Conservation (phyloP, 1,284 basidiomycete genomes). For the Sphagnurus paluster region DNA sequence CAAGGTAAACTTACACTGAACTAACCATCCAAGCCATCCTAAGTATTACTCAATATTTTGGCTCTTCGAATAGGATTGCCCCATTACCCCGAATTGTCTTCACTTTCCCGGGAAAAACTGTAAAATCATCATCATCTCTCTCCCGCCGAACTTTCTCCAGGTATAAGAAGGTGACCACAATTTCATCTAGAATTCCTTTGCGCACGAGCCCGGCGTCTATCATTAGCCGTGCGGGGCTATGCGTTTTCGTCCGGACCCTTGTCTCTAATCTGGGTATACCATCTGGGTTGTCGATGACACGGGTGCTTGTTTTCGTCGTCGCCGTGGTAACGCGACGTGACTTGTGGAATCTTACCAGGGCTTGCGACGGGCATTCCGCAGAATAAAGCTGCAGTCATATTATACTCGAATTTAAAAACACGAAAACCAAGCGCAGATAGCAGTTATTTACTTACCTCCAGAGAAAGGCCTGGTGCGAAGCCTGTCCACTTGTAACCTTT, state of each 20-base stretch:
- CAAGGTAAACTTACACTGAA: no score
- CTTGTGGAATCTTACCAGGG: conserved; percentile 8
- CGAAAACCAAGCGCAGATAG: not conserved
- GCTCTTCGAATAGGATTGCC: no score
- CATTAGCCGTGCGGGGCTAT: conserved; percentile 1
- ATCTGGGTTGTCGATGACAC: not conserved
- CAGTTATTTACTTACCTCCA: conserved; percentile 8
- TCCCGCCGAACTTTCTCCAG: conserved; percentile 13
- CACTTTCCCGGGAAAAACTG: not conserved
- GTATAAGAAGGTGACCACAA: conserved; percentile 13
- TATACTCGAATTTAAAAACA: not conserved
- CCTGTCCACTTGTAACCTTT: conserved; percentile 16
- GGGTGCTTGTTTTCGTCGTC: not conserved
- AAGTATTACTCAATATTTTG: no score
- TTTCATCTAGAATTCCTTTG: conserved; percentile 5
- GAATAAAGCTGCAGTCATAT: conserved; percentile 6
- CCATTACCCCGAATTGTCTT: no score
- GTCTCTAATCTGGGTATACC: not conserved
- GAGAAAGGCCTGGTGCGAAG: conserved; percentile 13
- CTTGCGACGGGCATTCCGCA: conserved; percentile 1
- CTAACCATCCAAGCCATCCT: no score
- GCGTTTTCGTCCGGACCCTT: not conserved
- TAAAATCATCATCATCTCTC: conserved; percentile 11
- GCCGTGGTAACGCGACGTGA: not conserved
- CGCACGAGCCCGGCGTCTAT: conserved; percentile 2